Conservation (phyloP, 2,329 filamentous ascomycete genomes). For the Tolypocladium sp. region DNA sequence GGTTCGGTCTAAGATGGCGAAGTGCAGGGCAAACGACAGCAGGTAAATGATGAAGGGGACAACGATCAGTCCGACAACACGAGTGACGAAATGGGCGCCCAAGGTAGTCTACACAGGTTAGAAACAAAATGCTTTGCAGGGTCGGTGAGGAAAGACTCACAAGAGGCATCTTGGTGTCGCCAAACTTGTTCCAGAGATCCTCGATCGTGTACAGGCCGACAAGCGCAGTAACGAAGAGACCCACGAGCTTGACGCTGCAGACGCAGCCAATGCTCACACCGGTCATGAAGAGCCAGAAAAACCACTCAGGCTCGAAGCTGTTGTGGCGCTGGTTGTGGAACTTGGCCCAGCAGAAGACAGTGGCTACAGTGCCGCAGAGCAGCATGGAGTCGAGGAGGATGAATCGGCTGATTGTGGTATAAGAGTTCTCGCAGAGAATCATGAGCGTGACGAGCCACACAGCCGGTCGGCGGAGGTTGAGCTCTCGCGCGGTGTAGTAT, state of each 20-base stretch:
- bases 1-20: conserved; percentile 84
- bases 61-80: conserved; percentile 79
- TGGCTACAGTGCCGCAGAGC: conserved; percentile 96
- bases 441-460: conserved; percentile 95
- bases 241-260: conserved; percentile 97
- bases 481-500: conserved; percentile 87
- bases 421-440: conserved; percentile 98
- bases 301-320: conserved; percentile 89
- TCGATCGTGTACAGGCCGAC: conserved; percentile 94
- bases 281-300: conserved; percentile 85
- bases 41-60: conserved; percentile 88
- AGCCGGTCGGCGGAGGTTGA: conserved; percentile 76
- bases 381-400: conserved; percentile 98
- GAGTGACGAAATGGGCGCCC: conserved; percentile 67
- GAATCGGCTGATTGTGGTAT: conserved; percentile 96
- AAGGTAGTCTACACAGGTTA: conserved; percentile 41
- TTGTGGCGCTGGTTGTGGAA: conserved; percentile 83
- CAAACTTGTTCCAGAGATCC: conserved; percentile 97
- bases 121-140: background rate
- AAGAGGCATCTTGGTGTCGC: conserved; percentile 83
- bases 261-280: conserved; percentile 96
- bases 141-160: conserved; percentile 32
- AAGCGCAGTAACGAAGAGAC: conserved; percentile 88
- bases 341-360: conserved; percentile 92
- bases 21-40: conserved; percentile 91